Base-by-base conservation (phyloP, 2,329 filamentous ascomycete species). In the Parascedosporium putredinis region DNA sequence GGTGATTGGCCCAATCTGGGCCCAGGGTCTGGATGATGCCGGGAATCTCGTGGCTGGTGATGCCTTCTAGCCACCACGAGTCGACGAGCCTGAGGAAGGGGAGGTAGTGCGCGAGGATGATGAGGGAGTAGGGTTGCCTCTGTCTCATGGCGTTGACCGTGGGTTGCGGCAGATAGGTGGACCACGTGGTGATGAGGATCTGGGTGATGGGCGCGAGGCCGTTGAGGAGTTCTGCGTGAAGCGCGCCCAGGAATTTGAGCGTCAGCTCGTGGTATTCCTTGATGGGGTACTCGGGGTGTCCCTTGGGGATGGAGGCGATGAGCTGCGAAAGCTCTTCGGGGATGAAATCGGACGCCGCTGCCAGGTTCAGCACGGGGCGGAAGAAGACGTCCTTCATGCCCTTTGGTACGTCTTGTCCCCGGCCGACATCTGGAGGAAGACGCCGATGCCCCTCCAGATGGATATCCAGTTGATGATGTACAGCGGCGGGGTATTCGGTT, bases 391-490 rank as follows among this genome's bases (percentile, higher is more conserved):
- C 57, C 1, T 66, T 63, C 50, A 79, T 57, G 14, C 74, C 75
- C 0, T 69, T 2, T 67, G 59, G 45, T 62, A 55, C 2, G 69
- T 55, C 1, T 52, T 55, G 7, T 58, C 53, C 1, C 61, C 59
- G 1, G 58, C 55, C 34, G 68, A 64, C 10, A 72, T 52, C 0
- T 71, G 61, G 34, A 77, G 62, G 25, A 79, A 73, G 14, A 74
- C 58, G 25, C 72, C 67, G 23, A 68, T 78, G 8, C 76, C 76
- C 8, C 69, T 65, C 75, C 75, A 80, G 10, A 79, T 65, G 3
- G 70, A 56, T 61, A 79, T 73, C 75, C 76, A 80, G 57, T 78
- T 70, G 42, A 78, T 59, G 25, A 79, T 69, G 55, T 72, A 76
- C 2, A 79, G 64, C 2, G 68, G 66, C 42, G 63, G 66, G 16